Evolutionary conservation across 202 grass and related monocot species (phyloP), one percentile per base, ranked within the genome.

Genomic region (Tripidium arundinaceum): DNA sequence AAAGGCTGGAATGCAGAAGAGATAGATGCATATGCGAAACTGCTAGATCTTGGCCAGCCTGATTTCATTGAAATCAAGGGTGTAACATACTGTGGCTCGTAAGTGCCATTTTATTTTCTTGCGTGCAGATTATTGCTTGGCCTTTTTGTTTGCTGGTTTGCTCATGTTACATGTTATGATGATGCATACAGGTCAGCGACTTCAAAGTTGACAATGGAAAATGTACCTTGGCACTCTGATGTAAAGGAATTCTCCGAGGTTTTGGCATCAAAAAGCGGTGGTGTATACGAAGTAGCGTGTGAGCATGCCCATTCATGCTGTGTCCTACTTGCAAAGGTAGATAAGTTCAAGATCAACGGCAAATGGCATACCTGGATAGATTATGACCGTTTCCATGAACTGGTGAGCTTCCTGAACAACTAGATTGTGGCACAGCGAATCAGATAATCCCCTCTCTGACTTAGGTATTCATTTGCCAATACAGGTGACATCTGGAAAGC

Each of bases 21-120:
- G 79, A 87, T 95, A 70, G 92, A 98, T 85, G 86, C 88, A 54
- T 98, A 95, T 69, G 90, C 86, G 31, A 95, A 87, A 29, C 86
- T 95, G 81, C 57, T 98, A 66, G 75, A 68, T 76, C 82, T 98
- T 28, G 96, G 96, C 22, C 81, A 91, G 65, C 96, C 92, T 36
- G 96, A 95, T 86, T 91, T 98, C 74, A 82, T 95, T 75, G 96
- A 98, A 93, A 95, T 98, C 73, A 98, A 98, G 85, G 96, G 96
- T 68, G 96, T 98, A 29, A 98, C 96, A 63, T 95, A 98, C 58
- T 98, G 96, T 80, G 96, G 90, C 88, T 93, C 92, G 96, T 98
- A 79, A 85, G 92, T 91, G 68, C 10, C 54, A 79, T 41, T 55
- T 74, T 21, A n/a, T 65, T 7, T 75, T 70, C 65, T 7, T 39